Conservation (phyloP, 139 green algal genomes). For the Gonium pectorale region DNA sequence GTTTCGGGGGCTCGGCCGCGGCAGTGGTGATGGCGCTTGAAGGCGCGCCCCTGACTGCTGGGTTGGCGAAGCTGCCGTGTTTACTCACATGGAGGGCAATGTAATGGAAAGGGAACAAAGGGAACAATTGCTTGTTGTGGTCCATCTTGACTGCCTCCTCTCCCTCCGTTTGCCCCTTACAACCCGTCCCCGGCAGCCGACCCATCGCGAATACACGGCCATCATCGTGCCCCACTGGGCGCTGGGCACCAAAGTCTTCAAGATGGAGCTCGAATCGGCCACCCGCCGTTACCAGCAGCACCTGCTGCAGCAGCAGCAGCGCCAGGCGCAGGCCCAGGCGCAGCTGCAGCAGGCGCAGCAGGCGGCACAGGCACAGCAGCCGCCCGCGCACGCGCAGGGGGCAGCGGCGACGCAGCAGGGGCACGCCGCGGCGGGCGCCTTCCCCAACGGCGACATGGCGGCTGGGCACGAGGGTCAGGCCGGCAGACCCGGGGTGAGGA, state of each 20-base stretch:
- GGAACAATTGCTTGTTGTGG: too few relatives aligned
- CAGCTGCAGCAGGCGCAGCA: not conserved
- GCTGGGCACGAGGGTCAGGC: too few relatives aligned
- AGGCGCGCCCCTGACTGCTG: too few relatives aligned
- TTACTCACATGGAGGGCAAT: too few relatives aligned
- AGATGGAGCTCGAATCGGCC: constrained; percentile 15
- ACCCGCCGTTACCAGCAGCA: not conserved
- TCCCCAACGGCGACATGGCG: not conserved
- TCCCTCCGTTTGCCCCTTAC: too few relatives aligned
- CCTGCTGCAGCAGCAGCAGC: constrained; percentile 33
- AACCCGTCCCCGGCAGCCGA: not conserved
- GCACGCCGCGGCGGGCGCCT: not conserved
- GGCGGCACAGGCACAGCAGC: not conserved
- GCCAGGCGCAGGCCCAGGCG: not conserved
- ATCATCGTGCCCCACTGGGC: constrained; percentile 28
- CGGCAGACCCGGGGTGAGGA: too few relatives aligned
- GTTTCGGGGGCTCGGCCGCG: too few relatives aligned
- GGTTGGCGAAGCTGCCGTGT: too few relatives aligned
- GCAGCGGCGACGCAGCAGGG: not conserved
- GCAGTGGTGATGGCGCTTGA: too few relatives aligned
- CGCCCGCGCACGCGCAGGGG: not conserved
- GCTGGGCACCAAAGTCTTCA: not conserved
- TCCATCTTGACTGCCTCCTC: too few relatives aligned
- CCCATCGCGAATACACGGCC: not conserved
- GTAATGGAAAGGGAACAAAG: too few relatives aligned